These are phyloP conservation scores for Phytophthora lateralis DNA, from an alignment of 352 stramenopile genomes.

Conservation along the genomic window DNA sequence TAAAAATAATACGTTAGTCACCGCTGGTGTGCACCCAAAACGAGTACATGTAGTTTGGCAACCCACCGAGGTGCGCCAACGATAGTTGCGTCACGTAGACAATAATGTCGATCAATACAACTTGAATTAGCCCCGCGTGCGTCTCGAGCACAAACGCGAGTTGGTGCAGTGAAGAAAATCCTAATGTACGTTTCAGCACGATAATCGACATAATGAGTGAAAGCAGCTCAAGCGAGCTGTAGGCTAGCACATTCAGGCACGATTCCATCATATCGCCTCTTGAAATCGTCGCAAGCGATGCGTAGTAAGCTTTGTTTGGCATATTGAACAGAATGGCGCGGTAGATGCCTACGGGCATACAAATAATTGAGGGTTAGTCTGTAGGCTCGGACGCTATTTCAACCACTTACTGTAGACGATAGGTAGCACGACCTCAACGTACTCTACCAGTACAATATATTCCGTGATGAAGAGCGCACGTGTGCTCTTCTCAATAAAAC, in stretches of 20 bases:
- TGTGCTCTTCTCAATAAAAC: slow-evolving; percentile 24
- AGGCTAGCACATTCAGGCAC: slow-evolving; percentile 12
- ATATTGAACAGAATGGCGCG: slow-evolving; percentile 6
- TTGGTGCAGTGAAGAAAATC: slow-evolving; percentile 23
- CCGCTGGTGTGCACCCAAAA: neutral
- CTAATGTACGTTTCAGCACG: slow-evolving; percentile 12
- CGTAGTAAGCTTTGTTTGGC: slow-evolving; percentile 23
- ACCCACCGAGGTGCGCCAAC: slow-evolving; percentile 7
- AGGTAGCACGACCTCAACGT: slow-evolving; percentile 36
- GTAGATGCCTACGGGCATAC: neutral
- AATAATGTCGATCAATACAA: slow-evolving; percentile 19
- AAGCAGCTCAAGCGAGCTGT: slow-evolving; percentile 16
- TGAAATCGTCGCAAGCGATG: slow-evolving; percentile 7
- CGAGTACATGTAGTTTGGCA: too few relatives aligned
- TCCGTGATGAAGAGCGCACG: slow-evolving; percentile 35
- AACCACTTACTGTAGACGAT: slow-evolving; percentile 27
- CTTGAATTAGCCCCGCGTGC: slow-evolving; percentile 22
- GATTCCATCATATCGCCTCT: neutral
- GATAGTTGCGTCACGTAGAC: slow-evolving; percentile 35
- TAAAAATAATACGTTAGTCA: neutral
- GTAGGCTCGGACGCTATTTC: neutral
- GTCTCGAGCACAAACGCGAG: slow-evolving; percentile 37
- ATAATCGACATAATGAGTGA: slow-evolving; percentile 9
- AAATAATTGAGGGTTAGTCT: neutral
- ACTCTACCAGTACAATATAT: slow-evolving; percentile 40